These are phyloP conservation scores for Ganoderma sinense DNA, from an alignment of 1,284 basidiomycete genomes.

Conservation along the genomic window DNA sequence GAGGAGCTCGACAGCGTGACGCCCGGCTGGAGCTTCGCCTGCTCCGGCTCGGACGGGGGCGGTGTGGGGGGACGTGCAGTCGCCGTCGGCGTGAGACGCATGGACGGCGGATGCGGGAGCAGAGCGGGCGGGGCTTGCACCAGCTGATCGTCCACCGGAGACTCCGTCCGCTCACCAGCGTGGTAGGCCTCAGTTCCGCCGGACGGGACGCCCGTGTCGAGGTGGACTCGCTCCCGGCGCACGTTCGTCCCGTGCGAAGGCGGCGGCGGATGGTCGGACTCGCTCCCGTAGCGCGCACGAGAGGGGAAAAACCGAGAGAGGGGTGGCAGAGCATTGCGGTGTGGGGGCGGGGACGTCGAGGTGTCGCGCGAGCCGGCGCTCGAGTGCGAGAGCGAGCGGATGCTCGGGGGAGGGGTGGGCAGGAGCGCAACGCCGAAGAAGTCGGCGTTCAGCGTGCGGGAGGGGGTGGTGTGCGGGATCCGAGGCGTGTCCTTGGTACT, in stretches of 20 bases:
- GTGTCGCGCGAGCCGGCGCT: slow-evolving; percentile 31
- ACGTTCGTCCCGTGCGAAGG: slow-evolving; percentile 29
- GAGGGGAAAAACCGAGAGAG: slow-evolving; percentile 45
- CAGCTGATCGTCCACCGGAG: slow-evolving; percentile 21
- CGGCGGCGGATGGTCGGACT: slow-evolving; percentile 27
- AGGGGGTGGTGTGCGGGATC: slow-evolving; percentile 30
- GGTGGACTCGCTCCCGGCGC: slow-evolving; percentile 34
- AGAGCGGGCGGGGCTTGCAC: not conserved
- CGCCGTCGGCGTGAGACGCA: slow-evolving; percentile 21
- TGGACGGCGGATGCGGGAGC: slow-evolving; percentile 10
- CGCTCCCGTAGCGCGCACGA: slow-evolving; percentile 37
- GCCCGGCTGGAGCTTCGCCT: slow-evolving; percentile 29
- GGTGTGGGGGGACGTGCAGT: slow-evolving; percentile 17
- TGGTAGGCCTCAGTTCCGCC: slow-evolving; percentile 10
- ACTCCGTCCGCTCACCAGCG: slow-evolving; percentile 21
- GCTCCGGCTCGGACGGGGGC: slow-evolving; percentile 27
- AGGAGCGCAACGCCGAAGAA: slow-evolving; percentile 40
- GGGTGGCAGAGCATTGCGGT: slow-evolving; percentile 34
- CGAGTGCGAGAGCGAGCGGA: slow-evolving; percentile 35
- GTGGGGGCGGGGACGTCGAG: slow-evolving; percentile 36
- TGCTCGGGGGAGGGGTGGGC: slow-evolving; percentile 40
- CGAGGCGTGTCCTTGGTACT: slow-evolving; percentile 33
- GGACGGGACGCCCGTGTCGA: slow-evolving; percentile 11
- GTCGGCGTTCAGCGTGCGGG: slow-evolving; percentile 42
- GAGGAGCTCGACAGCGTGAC: slow-evolving; percentile 34